Conservation (phyloP, 2,329 filamentous ascomycete species). For the Colletotrichum horii region DNA sequence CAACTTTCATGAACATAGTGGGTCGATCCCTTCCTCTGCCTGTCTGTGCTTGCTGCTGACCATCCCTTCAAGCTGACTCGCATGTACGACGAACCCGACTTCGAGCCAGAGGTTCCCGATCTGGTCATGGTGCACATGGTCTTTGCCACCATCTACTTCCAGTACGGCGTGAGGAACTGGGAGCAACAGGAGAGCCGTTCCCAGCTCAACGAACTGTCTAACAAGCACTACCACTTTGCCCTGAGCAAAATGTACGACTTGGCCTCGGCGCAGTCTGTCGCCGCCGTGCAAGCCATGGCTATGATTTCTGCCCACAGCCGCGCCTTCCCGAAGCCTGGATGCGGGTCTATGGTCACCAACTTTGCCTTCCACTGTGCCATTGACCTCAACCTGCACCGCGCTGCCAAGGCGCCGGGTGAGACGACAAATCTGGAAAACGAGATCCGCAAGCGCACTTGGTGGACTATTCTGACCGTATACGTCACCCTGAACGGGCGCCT, state of each 20-base stretch:
- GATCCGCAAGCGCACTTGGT: conserved; percentile 79
- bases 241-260: conserved; percentile 73
- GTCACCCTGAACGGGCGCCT: conserved; percentile 77
- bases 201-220: conserved; percentile 68
- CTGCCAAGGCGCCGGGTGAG: conserved; percentile 56
- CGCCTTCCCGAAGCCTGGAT: conserved; percentile 79
- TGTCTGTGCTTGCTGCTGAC: background rate
- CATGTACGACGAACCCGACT: conserved; percentile 73
- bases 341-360: conserved; percentile 71
- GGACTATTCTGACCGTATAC: conserved; percentile 70
- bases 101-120: conserved; percentile 67
- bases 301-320: conserved; percentile 76
- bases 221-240: conserved; percentile 80
- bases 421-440: conserved; percentile 70
- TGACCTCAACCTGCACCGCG: conserved; percentile 77
- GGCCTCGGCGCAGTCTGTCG: conserved; percentile 62
- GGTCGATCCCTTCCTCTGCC: conserved; percentile 27
- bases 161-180: conserved; percentile 74
- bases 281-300: conserved; percentile 74
- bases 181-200: conserved; percentile 58
- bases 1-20: conserved; percentile 73
- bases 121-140: conserved; percentile 79
- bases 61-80: conserved; percentile 53
- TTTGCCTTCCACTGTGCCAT: conserved; percentile 72
- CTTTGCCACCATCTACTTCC: conserved; percentile 78